Evolutionary conservation across 768 basidiomycete species (phyloP).

Genomic region (Amanita rimosa): DNA sequence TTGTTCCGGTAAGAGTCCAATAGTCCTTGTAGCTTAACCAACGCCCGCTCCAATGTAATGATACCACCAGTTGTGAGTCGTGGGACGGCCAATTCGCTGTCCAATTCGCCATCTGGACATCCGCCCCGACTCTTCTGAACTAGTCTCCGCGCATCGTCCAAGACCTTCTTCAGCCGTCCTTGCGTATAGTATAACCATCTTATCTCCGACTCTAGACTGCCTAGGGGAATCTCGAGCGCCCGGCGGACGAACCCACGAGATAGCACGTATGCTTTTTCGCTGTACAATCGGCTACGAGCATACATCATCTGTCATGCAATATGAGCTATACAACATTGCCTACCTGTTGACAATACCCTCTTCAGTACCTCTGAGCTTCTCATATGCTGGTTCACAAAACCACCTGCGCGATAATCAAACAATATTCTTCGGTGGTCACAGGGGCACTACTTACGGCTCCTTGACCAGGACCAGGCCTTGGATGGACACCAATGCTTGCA

Average conservation of each 20-base stretch:
- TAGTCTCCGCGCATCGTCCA: slow-evolving; percentile 48
- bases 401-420: slow-evolving; percentile 33
- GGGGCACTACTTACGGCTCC: slow-evolving; percentile 60
- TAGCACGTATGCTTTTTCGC: slow-evolving; percentile 86
- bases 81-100: slow-evolving; percentile 50
- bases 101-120: slow-evolving; percentile 17
- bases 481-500: slow-evolving; percentile 90
- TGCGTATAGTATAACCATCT: slow-evolving; percentile 58
- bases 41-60: slow-evolving; percentile 65
- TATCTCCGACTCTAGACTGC: slow-evolving; percentile 63
- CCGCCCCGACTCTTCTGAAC: slow-evolving; percentile 54
- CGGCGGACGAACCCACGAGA: slow-evolving; percentile 86
- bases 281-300: slow-evolving; percentile 70
- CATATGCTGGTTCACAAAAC: slow-evolving; percentile 91
- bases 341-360: slow-evolving; percentile 85
- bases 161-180: slow-evolving; percentile 56
- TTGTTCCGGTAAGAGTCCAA: slow-evolving; percentile 12
- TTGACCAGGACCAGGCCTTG: slow-evolving; percentile 90
- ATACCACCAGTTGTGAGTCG: slow-evolving; percentile 70
- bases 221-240: slow-evolving; percentile 71
- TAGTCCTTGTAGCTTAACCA: slow-evolving; percentile 50
- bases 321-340: slow-evolving; percentile 4
- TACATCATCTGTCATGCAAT: slow-evolving; percentile 1
- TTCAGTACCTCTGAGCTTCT: slow-evolving; percentile 82
- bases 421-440: not conserved